A percentile compares a stretch with the other conserved stretches of the same genome.
Evolutionary conservation across 257 asterid species (phyloP).

Genomic region (Vinca minor): DNA sequence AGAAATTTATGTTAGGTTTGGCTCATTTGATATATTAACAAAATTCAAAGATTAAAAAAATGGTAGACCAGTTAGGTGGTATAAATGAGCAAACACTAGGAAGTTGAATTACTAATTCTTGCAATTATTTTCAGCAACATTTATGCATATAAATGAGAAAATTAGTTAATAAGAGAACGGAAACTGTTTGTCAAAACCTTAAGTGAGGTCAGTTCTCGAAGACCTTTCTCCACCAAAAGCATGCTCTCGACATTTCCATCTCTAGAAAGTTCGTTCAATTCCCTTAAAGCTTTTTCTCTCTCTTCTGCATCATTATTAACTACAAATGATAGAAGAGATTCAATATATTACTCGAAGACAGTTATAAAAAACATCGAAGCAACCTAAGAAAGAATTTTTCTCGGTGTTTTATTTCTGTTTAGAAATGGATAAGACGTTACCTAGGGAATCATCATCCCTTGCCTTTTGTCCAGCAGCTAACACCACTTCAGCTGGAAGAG

Average conservation of each 20-base stretch:
- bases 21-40: background rate
- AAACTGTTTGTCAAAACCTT: slow-evolving; percentile 42
- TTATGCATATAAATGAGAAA: background rate
- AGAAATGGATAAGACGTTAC: slow-evolving; percentile 29
- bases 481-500: slow-evolving; percentile 60
- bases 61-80: background rate
- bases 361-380: background rate
- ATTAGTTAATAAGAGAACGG: background rate
- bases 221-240: slow-evolving; percentile 89
- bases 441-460: slow-evolving; percentile 35
- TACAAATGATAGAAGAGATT: slow-evolving; percentile 24
- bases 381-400: background rate
- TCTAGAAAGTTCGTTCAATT: slow-evolving; percentile 30
- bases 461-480: slow-evolving; percentile 71
- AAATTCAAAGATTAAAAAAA: background rate
- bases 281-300: slow-evolving; percentile 38
- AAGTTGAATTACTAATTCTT: background rate
- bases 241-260: slow-evolving; percentile 72
- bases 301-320: slow-evolving; percentile 54
- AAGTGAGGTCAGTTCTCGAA: slow-evolving; percentile 60
- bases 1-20: background rate
- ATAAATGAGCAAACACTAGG: background rate
- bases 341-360: slow-evolving; percentile 2
- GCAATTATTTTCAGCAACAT: background rate
- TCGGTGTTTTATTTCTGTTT: background rate